Percentiles rank a stretch among this genome's conserved stretches.
These are phyloP conservation scores for Boletus speciosus DNA, from an alignment of 768 basidiomycete genomes.

Conservation along the genomic window DNA sequence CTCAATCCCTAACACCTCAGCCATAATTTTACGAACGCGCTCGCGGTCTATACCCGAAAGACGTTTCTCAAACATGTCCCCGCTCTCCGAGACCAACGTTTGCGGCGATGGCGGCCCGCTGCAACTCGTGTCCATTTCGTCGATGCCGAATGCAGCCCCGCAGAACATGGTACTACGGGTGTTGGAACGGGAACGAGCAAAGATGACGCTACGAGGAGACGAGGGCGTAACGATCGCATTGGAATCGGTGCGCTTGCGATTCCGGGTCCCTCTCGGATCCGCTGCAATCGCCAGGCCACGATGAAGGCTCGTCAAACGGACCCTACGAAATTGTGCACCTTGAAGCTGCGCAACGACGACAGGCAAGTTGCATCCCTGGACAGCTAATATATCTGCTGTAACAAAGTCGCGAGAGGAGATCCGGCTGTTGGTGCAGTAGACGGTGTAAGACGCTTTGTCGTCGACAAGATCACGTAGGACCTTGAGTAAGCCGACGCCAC, in stretches of 20 bases:
- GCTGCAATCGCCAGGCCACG: constrained; percentile 40
- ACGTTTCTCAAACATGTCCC: not conserved
- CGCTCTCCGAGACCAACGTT: constrained; percentile 38
- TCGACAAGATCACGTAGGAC: constrained; percentile 43
- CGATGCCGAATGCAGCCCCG: not conserved
- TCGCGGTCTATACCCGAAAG: not conserved
- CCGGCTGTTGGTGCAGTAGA: constrained; percentile 50
- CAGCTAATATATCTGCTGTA: constrained; percentile 49
- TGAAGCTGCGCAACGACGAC: constrained; percentile 54
- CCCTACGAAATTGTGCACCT: constrained; percentile 56
- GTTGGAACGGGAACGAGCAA: constrained; percentile 26
- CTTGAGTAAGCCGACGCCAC: constrained; percentile 46
- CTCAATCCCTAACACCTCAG: constrained; percentile 40
- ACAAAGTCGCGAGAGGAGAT: constrained; percentile 44
- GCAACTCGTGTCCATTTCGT: constrained; percentile 8
- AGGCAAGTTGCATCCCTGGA: constrained; percentile 36
- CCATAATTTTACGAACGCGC: constrained; percentile 39
- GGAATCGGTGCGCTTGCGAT: constrained; percentile 24
- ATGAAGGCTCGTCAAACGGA: constrained; percentile 49
- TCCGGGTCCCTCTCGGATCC: constrained; percentile 6
- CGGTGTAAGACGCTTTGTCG: constrained; percentile 39
- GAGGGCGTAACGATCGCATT: constrained; percentile 26
- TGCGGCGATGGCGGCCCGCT: constrained; percentile 34
- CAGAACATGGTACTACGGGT: constrained; percentile 17
- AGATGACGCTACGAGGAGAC: constrained; percentile 29